phyloP scores from a whole-genome alignment of 2,329 filamentous ascomycete species.

The Gnomoniopsis sp. region DNA sequence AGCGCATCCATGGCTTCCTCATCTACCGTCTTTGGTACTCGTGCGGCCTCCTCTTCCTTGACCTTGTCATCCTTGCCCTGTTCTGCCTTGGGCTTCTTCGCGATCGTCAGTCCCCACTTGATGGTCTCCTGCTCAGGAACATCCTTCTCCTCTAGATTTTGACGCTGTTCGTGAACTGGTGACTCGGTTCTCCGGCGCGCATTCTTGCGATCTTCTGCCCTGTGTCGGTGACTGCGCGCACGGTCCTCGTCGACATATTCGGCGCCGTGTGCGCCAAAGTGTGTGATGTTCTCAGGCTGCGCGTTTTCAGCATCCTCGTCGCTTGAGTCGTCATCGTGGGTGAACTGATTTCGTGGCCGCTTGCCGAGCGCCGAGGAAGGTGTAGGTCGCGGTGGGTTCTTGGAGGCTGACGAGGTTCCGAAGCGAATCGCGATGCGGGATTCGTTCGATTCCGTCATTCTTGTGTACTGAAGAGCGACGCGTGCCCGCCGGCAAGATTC shows the following conservation, averaged over 20 bases:
- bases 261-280: conserved; percentile 17
- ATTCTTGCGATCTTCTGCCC: background rate
- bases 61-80: conserved; percentile 44
- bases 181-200: conserved; percentile 7
- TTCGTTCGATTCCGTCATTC: conserved; percentile 36
- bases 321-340: conserved; percentile 39
- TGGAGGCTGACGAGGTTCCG: conserved; percentile 28
- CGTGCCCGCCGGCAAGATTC: background rate
- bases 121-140: conserved; percentile 33
- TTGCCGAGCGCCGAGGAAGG: conserved; percentile 47
- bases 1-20: conserved; percentile 64
- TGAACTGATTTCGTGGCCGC: conserved; percentile 39
- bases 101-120: conserved; percentile 34
- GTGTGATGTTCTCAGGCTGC: conserved; percentile 15
- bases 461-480: background rate
- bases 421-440: conserved; percentile 49
- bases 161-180: background rate
- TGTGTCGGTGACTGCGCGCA: background rate
- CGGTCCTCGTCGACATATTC: conserved; percentile 10
- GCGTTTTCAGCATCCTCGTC: conserved; percentile 6
- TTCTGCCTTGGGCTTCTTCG: conserved; percentile 24
- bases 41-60: conserved; percentile 25
- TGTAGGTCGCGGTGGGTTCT: conserved; percentile 26
- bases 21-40: conserved; percentile 32
- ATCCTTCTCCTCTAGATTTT: conserved; percentile 22